Evolutionary conservation across 2,329 filamentous ascomycete genomes (phyloP), one percentile per base, ranked within the genome.

Genomic region (Exophiala mesophila): DNA sequence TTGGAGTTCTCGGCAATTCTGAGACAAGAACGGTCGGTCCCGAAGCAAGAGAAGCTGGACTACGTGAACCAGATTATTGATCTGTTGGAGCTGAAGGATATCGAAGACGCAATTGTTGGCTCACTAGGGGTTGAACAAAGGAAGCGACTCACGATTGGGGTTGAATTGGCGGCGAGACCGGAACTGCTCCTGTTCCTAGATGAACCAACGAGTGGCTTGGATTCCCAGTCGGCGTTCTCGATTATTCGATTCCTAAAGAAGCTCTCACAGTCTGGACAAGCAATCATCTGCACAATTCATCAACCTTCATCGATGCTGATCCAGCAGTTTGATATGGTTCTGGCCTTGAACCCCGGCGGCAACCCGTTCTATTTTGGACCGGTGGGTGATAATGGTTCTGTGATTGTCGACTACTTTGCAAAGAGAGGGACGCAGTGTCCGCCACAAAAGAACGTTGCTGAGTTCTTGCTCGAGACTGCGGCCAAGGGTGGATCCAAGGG

Each of bases 361-460:
- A 82, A 83, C 57, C 81, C 78, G 0, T 83, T 84, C 62, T 88
- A 87, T 62, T 87, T 86, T 44, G 83, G 83, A 0, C 75, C 79
- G 0, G 77, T 86, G 9, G 83, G 83, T 41, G 70, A 81, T n/a
- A 77, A 81, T 30, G 82, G 82, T 4, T 65, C 71, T 3, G 73
- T 74, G 10, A 77, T 86, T 2, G 74, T 80, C 54, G 72, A 82
- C 26, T 86, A 86, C 62, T 86, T 86, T 50, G 74, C 71, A 2
- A 71, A 79, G 15, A 73, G 81, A 23, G 83, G 83, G 8, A 76
- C 80, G 2, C 65, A 75, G 21, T 85, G 82, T 44, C 82, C 83
- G 2, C 77, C 79, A 0, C 76, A 63, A 54, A 82, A 80, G 63
- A 83, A 83, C 56, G 72, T 81, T 3, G 79, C 78, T 3, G 79